Evolutionary conservation across 2,329 filamentous ascomycete genomes (phyloP).

Genomic region (Chaetoscypha palmicola): DNA sequence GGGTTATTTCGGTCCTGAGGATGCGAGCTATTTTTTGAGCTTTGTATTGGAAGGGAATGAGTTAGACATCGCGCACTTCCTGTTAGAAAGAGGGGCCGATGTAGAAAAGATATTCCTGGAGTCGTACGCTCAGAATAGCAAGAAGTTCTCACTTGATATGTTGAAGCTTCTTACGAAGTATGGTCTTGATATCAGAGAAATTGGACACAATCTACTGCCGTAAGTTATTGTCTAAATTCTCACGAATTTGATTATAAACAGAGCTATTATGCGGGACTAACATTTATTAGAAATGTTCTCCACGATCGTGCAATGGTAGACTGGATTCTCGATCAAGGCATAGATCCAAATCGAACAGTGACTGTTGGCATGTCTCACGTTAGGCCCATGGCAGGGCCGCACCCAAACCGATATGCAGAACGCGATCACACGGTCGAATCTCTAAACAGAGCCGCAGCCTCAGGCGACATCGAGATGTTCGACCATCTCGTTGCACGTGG

Average conservation of each 20-base stretch:
- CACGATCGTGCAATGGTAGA: constrained; percentile 7
- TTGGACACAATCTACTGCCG: neutral
- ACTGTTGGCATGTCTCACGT: neutral
- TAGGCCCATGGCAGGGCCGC: neutral
- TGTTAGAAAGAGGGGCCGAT: neutral
- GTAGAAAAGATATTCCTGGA: no score
- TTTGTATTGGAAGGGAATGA: no score
- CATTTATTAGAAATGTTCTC: neutral
- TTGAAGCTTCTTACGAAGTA: neutral
- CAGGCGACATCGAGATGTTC: constrained; percentile 10
- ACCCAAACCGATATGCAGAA: no score
- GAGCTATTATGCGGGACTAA: no score
- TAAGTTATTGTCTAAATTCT: neutral
- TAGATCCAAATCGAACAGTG: constrained; percentile 7
- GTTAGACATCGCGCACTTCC: no score
- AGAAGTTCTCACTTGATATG: neutral
- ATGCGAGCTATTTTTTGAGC: no score
- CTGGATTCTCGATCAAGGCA: constrained; percentile 10
- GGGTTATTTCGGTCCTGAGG: no score
- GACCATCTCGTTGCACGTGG: constrained; percentile 9
- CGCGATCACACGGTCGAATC: constrained; percentile 7
- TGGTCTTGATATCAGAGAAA: neutral
- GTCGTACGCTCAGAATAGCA: no score
- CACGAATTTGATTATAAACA: neutral
- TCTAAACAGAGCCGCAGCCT: constrained; percentile 6